Conservation (phyloP, 306 rosid species). For the Fragaria nilgerrensis region DNA sequence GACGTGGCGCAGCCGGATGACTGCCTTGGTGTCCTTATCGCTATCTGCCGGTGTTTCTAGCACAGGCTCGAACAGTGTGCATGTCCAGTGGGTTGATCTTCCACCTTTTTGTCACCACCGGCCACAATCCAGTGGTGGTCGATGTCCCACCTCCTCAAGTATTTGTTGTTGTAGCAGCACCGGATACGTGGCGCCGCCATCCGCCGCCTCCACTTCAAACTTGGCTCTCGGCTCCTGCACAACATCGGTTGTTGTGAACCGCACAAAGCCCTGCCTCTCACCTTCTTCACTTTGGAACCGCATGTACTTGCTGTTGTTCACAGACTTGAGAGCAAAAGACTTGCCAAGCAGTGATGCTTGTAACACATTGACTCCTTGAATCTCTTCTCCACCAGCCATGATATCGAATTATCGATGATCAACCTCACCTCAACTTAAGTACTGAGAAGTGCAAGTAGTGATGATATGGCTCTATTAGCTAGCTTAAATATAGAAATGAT, state of each 20-base stretch:
- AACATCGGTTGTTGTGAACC: neutral
- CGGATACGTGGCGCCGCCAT: neutral
- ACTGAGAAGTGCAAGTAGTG: too few relatives aligned
- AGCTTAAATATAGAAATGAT: too few relatives aligned
- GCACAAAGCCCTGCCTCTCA: neutral
- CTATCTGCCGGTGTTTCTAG: neutral
- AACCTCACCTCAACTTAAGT: too few relatives aligned
- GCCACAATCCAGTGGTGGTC: neutral
- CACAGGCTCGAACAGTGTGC: neutral
- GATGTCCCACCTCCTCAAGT: neutral
- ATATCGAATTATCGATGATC: too few relatives aligned
- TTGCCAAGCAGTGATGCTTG: neutral
- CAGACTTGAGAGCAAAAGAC: neutral
- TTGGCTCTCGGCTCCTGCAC: neutral
- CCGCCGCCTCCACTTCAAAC: neutral
- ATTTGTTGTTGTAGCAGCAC: conserved; percentile 7
- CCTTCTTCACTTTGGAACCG: neutral
- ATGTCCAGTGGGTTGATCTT: neutral
- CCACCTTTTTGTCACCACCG: neutral
- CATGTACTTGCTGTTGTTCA: neutral
- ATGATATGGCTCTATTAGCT: too few relatives aligned
- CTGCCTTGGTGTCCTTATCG: neutral
- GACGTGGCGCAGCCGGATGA: neutral
- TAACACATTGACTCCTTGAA: too few relatives aligned
- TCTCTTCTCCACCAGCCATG: too few relatives aligned